phyloP scores from a whole-genome alignment of 2,329 filamentous ascomycete species.

The Nothophaeocryptopus gaeumannii region DNA sequence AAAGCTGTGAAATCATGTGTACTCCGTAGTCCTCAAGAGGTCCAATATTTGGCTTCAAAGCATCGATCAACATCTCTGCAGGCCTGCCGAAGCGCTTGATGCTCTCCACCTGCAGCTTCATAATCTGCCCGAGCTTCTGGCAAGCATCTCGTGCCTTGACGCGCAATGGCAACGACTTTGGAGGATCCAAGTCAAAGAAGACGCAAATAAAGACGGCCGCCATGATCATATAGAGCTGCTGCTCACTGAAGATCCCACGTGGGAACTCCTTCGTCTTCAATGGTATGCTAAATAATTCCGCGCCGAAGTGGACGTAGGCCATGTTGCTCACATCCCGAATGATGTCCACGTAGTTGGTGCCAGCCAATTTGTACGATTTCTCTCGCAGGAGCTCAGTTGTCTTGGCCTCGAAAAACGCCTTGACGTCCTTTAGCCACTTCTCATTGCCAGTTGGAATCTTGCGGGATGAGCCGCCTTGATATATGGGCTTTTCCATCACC shows the following conservation, averaged over 20 bases:
- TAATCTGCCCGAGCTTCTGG: conserved; percentile 49
- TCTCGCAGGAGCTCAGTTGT: conserved; percentile 45
- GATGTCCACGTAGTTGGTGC: conserved; percentile 47
- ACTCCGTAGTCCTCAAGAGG: conserved; percentile 53
- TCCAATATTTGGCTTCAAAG: conserved; percentile 39
- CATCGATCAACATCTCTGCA: conserved; percentile 41
- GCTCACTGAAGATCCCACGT: conserved; percentile 52
- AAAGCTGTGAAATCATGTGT: conserved; percentile 55
- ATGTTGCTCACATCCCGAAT: conserved; percentile 53
- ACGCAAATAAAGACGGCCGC: conserved; percentile 52
- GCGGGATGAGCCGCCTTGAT: conserved; percentile 34
- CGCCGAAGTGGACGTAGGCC: conserved; percentile 54
- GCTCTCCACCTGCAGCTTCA: conserved; percentile 49
- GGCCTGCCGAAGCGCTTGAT: conserved; percentile 40
- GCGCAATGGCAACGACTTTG: conserved; percentile 52
- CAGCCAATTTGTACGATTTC: conserved; percentile 47
- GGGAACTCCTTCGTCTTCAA: conserved; percentile 53
- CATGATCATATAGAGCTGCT: conserved; percentile 55
- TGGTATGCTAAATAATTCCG: conserved; percentile 55
- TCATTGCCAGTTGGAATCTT: conserved; percentile 32
- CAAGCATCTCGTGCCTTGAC: conserved; percentile 48
- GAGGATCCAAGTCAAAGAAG: conserved; percentile 56
- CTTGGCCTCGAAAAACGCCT: conserved; percentile 48
- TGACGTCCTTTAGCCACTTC: conserved; percentile 47
- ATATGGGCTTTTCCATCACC: conserved; percentile 44